Evolutionary conservation across 306 rosid species (phyloP).

Genomic region (Vigna unguiculata): DNA sequence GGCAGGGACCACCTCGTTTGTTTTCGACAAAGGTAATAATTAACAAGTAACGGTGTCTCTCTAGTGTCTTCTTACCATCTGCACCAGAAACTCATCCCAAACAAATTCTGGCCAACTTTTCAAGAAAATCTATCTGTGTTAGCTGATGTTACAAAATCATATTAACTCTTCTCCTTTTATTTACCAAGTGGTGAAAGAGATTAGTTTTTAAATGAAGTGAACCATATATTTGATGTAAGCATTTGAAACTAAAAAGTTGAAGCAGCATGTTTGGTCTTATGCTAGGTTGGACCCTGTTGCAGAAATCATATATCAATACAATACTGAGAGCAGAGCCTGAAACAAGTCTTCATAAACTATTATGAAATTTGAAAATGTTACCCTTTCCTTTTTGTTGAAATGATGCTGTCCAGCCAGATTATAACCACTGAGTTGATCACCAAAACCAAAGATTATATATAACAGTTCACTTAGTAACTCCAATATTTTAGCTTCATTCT

Average conservation of each 20-base stretch:
- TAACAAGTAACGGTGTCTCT: conserved; percentile 3
- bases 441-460: not conserved
- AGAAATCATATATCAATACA: not conserved
- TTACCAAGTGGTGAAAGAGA: not conserved
- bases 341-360: not conserved
- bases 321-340: conserved; percentile 22
- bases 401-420: conserved; percentile 35
- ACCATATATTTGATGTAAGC: too few relatives aligned
- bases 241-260: conserved; percentile 11
- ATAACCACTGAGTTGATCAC: not conserved
- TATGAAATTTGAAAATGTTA: conserved; percentile 5
- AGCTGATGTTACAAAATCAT: too few relatives aligned
- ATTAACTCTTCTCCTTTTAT: too few relatives aligned
- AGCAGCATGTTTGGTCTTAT: not conserved
- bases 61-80: not conserved
- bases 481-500: not conserved
- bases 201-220: not conserved
- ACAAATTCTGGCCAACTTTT: too few relatives aligned
- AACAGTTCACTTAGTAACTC: conserved; percentile 1
- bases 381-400: conserved; percentile 6
- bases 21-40: not conserved
- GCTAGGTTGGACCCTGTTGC: conserved; percentile 32
- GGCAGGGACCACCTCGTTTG: conserved; percentile 35
- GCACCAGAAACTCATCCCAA: too few relatives aligned
- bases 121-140: too few relatives aligned